A percentile compares a stretch with the other conserved stretches of the same genome.
Conservation (phyloP, 2,329 filamentous ascomycete species). For the Fusarium lateritium region DNA sequence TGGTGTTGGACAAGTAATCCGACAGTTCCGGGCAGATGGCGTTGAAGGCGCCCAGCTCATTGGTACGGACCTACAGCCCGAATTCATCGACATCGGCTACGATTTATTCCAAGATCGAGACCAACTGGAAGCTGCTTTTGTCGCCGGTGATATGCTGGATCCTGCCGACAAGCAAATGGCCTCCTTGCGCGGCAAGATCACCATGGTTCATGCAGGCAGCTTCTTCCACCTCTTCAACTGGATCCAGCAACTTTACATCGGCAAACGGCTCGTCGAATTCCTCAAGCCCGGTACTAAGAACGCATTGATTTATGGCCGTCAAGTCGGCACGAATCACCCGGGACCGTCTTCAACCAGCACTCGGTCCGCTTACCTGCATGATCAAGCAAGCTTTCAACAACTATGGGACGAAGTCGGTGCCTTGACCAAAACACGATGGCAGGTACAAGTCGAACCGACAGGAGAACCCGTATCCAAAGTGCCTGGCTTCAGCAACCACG, state of each 20-base stretch:
- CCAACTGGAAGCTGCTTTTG: slow-evolving; percentile 63
- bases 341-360: slow-evolving; percentile 39
- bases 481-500: slow-evolving; percentile 47
- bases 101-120: slow-evolving; percentile 73
- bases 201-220: slow-evolving; percentile 64
- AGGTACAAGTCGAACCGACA: slow-evolving; percentile 58
- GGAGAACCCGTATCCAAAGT: slow-evolving; percentile 45
- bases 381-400: slow-evolving; percentile 64
- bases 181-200: slow-evolving; percentile 58
- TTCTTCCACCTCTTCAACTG: slow-evolving; percentile 67
- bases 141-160: slow-evolving; percentile 66
- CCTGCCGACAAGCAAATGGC: slow-evolving; percentile 56
- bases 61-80: slow-evolving; percentile 63
- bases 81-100: slow-evolving; percentile 72
- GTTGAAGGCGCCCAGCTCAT: slow-evolving; percentile 64
- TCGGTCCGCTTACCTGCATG: slow-evolving; percentile 62
- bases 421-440: slow-evolving; percentile 65
- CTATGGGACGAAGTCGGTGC: slow-evolving; percentile 69
- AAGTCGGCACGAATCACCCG: slow-evolving; percentile 59
- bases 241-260: slow-evolving; percentile 62
- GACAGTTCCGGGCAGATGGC: slow-evolving; percentile 66
- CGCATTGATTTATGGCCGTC: slow-evolving; percentile 66
- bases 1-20: slow-evolving; percentile 65
- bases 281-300: slow-evolving; percentile 61
- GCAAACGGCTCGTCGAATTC: slow-evolving; percentile 61